These are phyloP conservation scores for Amphirosellinia nigrospora DNA, from an alignment of 495 filamentous ascomycete genomes.

Conservation along the genomic window DNA sequence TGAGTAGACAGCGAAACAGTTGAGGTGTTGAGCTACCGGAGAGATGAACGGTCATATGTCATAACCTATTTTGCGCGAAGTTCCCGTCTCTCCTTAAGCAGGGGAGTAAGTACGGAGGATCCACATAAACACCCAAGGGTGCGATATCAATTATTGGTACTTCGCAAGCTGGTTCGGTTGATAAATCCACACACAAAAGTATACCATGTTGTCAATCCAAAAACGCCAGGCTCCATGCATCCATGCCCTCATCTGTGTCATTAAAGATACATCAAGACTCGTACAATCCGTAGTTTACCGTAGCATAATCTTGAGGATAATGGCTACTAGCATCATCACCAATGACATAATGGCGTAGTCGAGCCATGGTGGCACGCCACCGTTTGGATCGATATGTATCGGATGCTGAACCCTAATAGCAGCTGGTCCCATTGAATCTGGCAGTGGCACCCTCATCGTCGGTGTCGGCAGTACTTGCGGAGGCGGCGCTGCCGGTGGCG, in stretches of 20 bases:
- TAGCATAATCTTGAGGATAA: constrained; percentile 55
- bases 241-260: not conserved
- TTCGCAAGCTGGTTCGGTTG: not conserved
- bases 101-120: too few relatives aligned
- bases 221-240: constrained; percentile 23
- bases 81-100: too few relatives aligned
- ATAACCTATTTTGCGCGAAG: too few relatives aligned
- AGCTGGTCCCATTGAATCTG: constrained; percentile 28
- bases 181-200: not conserved
- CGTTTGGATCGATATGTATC: constrained; percentile 36
- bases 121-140: not conserved
- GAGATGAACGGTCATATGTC: too few relatives aligned
- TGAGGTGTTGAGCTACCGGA: too few relatives aligned
- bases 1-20: too few relatives aligned
- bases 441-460: constrained; percentile 45
- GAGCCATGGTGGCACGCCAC: constrained; percentile 62
- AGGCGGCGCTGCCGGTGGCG: constrained; percentile 27
- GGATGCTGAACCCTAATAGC: constrained; percentile 6
- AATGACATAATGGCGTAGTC: constrained; percentile 64
- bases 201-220: not conserved
- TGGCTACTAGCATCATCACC: constrained; percentile 55
- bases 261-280: not conserved
- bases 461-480: constrained; percentile 44
- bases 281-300: not conserved
- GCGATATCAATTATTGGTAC: not conserved